Percentiles rank a stretch among this genome's conserved stretches.
Conservation (phyloP, 345 rosid genomes). For the Hibiscus mutabilis region DNA sequence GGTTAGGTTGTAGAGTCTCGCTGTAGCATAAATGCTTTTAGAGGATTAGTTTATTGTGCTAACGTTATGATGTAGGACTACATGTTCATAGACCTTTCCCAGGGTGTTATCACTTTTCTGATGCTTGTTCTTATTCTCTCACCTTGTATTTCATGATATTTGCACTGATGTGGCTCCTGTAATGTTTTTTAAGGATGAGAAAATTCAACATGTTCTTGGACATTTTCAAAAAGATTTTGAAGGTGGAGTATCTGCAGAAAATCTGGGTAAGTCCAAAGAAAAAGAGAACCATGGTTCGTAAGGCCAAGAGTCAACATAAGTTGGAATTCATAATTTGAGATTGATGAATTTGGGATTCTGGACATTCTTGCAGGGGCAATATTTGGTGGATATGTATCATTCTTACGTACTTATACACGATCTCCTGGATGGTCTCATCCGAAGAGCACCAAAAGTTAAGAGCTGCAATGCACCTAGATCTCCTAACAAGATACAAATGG, state of each 20-base stretch:
- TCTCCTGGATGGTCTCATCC: constrained; percentile 62
- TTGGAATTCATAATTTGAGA: constrained; percentile 21
- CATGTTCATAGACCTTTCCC: background rate
- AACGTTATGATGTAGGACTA: background rate
- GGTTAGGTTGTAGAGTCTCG: background rate
- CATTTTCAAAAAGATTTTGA: constrained; percentile 95
- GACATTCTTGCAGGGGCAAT: constrained; percentile 62
- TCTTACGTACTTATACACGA: constrained; percentile 70
- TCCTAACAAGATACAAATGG: constrained; percentile 47
- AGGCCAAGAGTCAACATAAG: constrained; percentile 17
- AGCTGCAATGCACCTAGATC: constrained; percentile 42
- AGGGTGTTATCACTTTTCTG: background rate
- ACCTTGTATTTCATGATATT: constrained; percentile 1
- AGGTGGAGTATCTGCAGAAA: constrained; percentile 92
- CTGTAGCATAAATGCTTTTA: background rate
- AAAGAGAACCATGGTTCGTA: constrained; percentile 23
- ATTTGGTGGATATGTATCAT: constrained; percentile 96
- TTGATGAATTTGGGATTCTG: constrained; percentile 20
- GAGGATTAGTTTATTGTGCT: background rate
- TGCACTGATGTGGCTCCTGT: constrained; percentile 10
- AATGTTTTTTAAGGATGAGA: constrained; percentile 64
- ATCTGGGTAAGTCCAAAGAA: constrained; percentile 62
- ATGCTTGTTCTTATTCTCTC: background rate
- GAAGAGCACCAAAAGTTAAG: constrained; percentile 48
- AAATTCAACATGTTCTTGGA: constrained; percentile 82